Evolutionary conservation across 2,329 filamentous ascomycete species (phyloP).

Genomic region (Leptographium lundbergii): DNA sequence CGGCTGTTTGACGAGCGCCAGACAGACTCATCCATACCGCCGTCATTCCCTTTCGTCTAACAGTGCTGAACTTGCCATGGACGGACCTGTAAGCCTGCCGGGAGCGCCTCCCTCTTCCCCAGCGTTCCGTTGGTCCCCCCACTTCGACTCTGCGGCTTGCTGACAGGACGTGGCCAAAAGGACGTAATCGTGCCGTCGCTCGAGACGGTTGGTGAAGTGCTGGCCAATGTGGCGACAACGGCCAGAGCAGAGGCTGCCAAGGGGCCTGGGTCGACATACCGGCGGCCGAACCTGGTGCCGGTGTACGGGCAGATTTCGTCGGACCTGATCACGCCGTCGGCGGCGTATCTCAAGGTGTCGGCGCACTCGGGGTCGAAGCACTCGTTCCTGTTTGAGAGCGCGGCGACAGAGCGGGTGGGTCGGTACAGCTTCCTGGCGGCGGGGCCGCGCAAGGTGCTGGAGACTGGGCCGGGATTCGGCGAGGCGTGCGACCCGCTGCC

Average conservation of each 20-base stretch:
- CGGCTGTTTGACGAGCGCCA: neutral
- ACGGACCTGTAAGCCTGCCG: conserved; percentile 7
- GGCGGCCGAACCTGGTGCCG: conserved; percentile 13
- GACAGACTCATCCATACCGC: neutral
- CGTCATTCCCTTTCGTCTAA: neutral
- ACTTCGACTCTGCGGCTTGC: neutral
- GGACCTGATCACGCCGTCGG: conserved; percentile 87
- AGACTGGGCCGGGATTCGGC: conserved; percentile 80
- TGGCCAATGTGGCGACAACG: conserved; percentile 6
- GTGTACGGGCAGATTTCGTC: conserved; percentile 31
- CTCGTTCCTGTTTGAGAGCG: conserved; percentile 93
- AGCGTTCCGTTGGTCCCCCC: neutral
- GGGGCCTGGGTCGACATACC: conserved; percentile 5
- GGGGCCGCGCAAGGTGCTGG: conserved; percentile 65
- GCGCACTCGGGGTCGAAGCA: conserved; percentile 52
- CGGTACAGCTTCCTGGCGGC: conserved; percentile 83
- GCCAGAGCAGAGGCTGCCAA: conserved; percentile 7
- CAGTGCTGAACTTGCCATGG: neutral
- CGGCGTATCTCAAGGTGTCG: conserved; percentile 86
- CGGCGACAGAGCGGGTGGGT: conserved; percentile 79
- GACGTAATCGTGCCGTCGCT: conserved; percentile 15
- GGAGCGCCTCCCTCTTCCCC: neutral
- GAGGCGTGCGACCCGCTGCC: conserved; percentile 75
- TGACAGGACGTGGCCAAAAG: conserved; percentile 3
- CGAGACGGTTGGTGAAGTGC: conserved; percentile 13